phyloP scores from a whole-genome alignment of 345 rosid genomes.

The Lumnitzera racemosa region DNA sequence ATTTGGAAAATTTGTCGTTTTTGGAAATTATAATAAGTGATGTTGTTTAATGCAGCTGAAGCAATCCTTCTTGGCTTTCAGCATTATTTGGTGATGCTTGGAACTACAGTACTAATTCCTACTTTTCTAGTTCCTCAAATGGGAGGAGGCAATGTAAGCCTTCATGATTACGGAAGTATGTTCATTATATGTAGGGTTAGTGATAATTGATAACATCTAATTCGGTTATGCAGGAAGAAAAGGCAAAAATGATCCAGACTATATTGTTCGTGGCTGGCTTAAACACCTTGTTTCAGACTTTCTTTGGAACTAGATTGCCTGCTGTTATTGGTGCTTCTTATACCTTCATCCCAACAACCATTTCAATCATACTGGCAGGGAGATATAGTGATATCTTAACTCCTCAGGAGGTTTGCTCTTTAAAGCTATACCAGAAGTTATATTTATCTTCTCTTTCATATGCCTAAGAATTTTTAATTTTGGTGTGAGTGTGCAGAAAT shows the following conservation, averaged over 20 bases:
- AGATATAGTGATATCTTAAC: conserved; percentile 66
- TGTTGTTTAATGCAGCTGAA: conserved; percentile 60
- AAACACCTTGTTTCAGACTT: conserved; percentile 68
- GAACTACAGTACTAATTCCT: conserved; percentile 87
- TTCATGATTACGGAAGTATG: conserved; percentile 4
- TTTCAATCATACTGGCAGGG: conserved; percentile 79
- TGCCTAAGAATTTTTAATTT: conserved; percentile 4
- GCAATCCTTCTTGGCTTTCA: conserved; percentile 92
- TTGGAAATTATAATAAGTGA: conserved; percentile 3
- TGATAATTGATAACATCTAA: not conserved
- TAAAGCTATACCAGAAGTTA: not conserved
- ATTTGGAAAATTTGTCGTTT: not conserved
- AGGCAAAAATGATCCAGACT: conserved; percentile 91
- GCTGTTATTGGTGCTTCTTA: conserved; percentile 88
- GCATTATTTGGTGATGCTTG: conserved; percentile 95
- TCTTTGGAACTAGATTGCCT: conserved; percentile 83
- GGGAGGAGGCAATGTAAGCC: conserved; percentile 91
- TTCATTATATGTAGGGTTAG: not conserved
- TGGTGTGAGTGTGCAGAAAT: conserved; percentile 44
- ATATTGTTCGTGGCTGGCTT: conserved; percentile 87
- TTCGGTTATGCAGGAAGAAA: conserved; percentile 55
- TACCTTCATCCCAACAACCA: conserved; percentile 71
- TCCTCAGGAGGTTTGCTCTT: conserved; percentile 73
- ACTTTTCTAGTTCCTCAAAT: conserved; percentile 77
- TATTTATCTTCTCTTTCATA: not conserved